Percentiles rank a stretch among this genome's conserved stretches.
phyloP scores from a whole-genome alignment of 2,329 filamentous ascomycete genomes.

The Gnomoniopsis smithogilvyi region DNA sequence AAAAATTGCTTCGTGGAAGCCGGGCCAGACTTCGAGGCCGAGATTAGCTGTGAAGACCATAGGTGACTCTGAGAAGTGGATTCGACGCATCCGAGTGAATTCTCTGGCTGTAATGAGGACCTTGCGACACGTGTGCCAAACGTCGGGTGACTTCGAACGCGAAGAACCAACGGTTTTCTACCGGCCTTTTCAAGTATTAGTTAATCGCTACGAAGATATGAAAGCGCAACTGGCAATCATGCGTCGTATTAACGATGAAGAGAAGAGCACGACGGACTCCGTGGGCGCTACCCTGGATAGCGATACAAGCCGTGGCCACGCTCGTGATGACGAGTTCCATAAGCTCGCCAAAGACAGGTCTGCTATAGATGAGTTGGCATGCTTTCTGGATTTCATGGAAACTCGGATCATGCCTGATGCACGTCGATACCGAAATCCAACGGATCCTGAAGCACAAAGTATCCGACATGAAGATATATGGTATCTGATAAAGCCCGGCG shows the following conservation, averaged over 20 bases:
- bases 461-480: background rate
- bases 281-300: background rate
- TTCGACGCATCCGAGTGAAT: background rate
- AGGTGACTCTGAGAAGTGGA: background rate
- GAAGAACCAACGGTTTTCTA: background rate
- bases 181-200: background rate
- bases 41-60: background rate
- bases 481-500: background rate
- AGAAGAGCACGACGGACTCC: background rate
- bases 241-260: background rate
- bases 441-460: rapidly evolving
- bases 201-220: background rate
- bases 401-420: background rate
- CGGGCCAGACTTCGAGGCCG: rapidly evolving
- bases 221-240: background rate
- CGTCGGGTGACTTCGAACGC: no score
- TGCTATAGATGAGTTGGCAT: background rate
- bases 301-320: background rate
- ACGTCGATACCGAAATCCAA: background rate
- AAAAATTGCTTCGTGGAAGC: background rate
- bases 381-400: slow-evolving; percentile 4
- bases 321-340: background rate
- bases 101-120: background rate
- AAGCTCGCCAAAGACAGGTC: rapidly evolving
- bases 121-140: background rate